Evolutionary conservation across 768 basidiomycete species (phyloP).

Genomic region (Cyathus striatus): DNA sequence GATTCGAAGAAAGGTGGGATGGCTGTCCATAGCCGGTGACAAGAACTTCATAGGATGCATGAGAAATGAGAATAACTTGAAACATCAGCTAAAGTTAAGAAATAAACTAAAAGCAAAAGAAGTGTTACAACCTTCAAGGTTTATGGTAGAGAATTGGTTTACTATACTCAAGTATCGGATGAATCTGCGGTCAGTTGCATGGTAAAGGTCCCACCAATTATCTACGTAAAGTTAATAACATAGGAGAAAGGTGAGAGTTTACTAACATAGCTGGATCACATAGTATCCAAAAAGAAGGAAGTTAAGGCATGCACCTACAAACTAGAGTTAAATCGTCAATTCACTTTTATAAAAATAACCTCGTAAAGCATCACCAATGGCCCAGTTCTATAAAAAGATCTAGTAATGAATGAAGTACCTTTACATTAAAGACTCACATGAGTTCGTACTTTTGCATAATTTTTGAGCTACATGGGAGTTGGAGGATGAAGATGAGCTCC

Average conservation of each 20-base stretch:
- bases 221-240: not conserved
- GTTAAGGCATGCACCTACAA: too few relatives aligned
- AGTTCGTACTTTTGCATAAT: too few relatives aligned
- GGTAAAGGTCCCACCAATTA: not conserved
- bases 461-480: too few relatives aligned
- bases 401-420: too few relatives aligned
- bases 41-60: not conserved
- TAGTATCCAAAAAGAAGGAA: too few relatives aligned
- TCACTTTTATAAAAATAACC: too few relatives aligned
- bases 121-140: not conserved
- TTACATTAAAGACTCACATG: too few relatives aligned
- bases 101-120: not conserved
- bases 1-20: not conserved
- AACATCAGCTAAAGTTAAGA: not conserved
- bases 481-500: too few relatives aligned
- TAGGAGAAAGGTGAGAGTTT: not conserved
- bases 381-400: too few relatives aligned
- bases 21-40: not conserved
- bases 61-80: not conserved
- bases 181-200: not conserved
- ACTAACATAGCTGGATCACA: too few relatives aligned
- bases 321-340: too few relatives aligned
- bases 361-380: too few relatives aligned
- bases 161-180: not conserved
- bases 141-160: not conserved